These are phyloP conservation scores for Pythium dissimile DNA, from an alignment of 352 stramenopile genomes.

Conservation along the genomic window DNA sequence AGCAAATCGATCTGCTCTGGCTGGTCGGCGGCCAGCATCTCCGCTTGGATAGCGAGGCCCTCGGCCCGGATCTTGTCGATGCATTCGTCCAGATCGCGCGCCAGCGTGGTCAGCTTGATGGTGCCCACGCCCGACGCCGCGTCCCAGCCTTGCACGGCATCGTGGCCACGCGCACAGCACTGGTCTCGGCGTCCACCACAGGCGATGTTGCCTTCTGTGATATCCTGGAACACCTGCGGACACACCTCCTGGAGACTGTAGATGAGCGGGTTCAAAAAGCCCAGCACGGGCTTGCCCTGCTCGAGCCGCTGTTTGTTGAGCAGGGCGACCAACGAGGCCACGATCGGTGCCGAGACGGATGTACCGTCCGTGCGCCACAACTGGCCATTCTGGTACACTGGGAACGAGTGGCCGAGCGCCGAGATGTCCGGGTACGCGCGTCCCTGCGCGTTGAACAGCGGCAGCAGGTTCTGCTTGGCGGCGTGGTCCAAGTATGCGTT, in stretches of 20 bases:
- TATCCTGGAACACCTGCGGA: conserved; percentile 67
- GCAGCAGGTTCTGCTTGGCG: conserved; percentile 17
- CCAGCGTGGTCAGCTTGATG: conserved; percentile 39
- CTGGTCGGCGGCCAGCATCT: not conserved
- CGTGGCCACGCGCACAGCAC: conserved; percentile 51
- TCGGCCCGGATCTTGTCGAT: conserved; percentile 24
- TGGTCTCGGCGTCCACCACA: conserved; percentile 42
- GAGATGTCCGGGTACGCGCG: conserved; percentile 66
- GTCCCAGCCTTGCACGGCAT: conserved; percentile 59
- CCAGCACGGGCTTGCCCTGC: conserved; percentile 34
- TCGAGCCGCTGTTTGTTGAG: conserved; percentile 50
- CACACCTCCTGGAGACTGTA: conserved; percentile 59
- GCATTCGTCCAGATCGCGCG: conserved; percentile 39
- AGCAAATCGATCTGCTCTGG: conserved; percentile 9
- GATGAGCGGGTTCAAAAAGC: conserved; percentile 71
- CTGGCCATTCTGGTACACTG: conserved; percentile 51
- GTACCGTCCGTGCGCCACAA: conserved; percentile 63
- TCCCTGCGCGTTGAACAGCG: conserved; percentile 38
- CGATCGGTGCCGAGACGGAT: conserved; percentile 63
- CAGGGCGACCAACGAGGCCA: conserved; percentile 58
- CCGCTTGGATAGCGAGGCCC: not conserved
- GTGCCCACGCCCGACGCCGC: conserved; percentile 62
- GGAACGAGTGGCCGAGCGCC: conserved; percentile 59
- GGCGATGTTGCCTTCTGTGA: conserved; percentile 55
- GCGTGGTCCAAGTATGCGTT: conserved; percentile 32